A percentile compares a stretch with the other conserved stretches of the same genome.
Evolutionary conservation across 1,139 yeast species (phyloP).

Genomic region (Fermentozyma sake): DNA sequence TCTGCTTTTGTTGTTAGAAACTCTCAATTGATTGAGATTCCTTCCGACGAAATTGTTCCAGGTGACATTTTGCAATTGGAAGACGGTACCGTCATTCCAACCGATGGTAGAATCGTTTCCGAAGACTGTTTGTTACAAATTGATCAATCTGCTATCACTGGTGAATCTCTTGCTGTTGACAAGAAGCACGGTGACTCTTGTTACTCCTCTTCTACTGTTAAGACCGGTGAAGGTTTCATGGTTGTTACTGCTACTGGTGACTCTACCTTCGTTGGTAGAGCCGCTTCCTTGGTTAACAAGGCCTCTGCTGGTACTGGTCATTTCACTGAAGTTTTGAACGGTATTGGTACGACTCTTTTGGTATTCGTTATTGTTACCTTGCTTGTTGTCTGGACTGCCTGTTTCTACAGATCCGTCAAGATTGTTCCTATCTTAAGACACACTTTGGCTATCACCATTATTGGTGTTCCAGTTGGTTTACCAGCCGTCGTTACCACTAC

Average conservation of each 20-base stretch:
- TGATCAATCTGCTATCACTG: constrained; percentile 97
- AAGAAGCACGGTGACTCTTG: constrained; percentile 84
- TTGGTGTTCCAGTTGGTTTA: constrained; percentile 99
- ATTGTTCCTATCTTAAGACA: constrained; percentile 90
- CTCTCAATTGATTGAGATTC: constrained; percentile 70
- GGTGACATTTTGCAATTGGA: constrained; percentile 91
- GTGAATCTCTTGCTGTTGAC: constrained; percentile 96
- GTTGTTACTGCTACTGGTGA: constrained; percentile 96
- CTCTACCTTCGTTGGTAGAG: constrained; percentile 88
- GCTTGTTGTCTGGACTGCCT: constrained; percentile 87
- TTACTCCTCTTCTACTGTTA: constrained; percentile 93
- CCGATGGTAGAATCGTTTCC: constrained; percentile 91
- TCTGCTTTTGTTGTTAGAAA: constrained; percentile 83
- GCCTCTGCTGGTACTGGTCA: constrained; percentile 94
- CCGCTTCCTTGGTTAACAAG: constrained; percentile 94
- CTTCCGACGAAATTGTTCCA: constrained; percentile 82
- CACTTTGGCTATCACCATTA: constrained; percentile 93
- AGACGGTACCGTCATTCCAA: constrained; percentile 93
- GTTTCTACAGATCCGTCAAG: constrained; percentile 90
- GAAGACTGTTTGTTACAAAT: constrained; percentile 88
- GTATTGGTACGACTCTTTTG: constrained; percentile 91
- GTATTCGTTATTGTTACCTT: constrained; percentile 86
- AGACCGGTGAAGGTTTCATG: constrained; percentile 97
- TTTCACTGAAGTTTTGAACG: constrained; percentile 96
- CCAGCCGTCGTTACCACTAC: constrained; percentile 99